These are phyloP conservation scores for Colletotrichum sp. DNA, from an alignment of 2,329 filamentous ascomycete species.

Conservation along the genomic window DNA sequence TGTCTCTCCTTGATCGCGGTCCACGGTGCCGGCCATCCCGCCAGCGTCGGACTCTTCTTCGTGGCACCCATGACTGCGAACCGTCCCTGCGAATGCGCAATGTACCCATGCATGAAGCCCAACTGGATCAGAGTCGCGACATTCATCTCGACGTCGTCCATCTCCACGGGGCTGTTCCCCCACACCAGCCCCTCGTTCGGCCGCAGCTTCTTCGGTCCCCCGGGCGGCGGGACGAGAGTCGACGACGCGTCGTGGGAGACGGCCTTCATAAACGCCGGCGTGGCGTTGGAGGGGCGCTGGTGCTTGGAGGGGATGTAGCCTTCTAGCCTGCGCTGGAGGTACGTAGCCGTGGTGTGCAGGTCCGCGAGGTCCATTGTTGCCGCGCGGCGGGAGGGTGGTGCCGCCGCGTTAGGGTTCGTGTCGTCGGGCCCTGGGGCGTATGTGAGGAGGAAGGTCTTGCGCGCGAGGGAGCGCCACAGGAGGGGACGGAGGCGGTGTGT, in stretches of 20 bases:
- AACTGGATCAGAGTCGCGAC: constrained; percentile 80
- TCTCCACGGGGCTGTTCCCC: constrained; percentile 65
- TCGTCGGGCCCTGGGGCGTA: constrained; percentile 70
- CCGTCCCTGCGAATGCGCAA: constrained; percentile 76
- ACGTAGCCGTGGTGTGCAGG: constrained; percentile 67
- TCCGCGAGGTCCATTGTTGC: constrained; percentile 78
- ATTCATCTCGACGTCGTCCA: constrained; percentile 76
- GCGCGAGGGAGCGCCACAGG: constrained; percentile 82
- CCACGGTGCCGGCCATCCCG: constrained; percentile 80
- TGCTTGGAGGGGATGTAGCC: constrained; percentile 54
- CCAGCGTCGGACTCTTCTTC: constrained; percentile 65
- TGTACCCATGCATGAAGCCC: constrained; percentile 81
- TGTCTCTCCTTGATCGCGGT: constrained; percentile 68
- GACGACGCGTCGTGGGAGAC: constrained; percentile 51
- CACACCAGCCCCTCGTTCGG: constrained; percentile 67
- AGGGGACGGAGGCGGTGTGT: constrained; percentile 79
- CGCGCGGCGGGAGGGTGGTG: constrained; percentile 55
- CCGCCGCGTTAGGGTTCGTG: constrained; percentile 48
- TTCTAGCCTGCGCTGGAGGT: constrained; percentile 68
- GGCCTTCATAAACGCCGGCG: constrained; percentile 54
- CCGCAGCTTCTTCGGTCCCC: constrained; percentile 51
- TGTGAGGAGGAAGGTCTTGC: constrained; percentile 78
- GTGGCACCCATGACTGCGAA: constrained; percentile 83
- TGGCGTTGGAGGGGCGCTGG: constrained; percentile 36
- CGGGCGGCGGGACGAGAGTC: constrained; percentile 53